Evolutionary conservation across 2,329 filamentous ascomycete genomes (phyloP), one percentile per base, ranked within the genome.

Genomic region (Pleoardoris graminearum): DNA sequence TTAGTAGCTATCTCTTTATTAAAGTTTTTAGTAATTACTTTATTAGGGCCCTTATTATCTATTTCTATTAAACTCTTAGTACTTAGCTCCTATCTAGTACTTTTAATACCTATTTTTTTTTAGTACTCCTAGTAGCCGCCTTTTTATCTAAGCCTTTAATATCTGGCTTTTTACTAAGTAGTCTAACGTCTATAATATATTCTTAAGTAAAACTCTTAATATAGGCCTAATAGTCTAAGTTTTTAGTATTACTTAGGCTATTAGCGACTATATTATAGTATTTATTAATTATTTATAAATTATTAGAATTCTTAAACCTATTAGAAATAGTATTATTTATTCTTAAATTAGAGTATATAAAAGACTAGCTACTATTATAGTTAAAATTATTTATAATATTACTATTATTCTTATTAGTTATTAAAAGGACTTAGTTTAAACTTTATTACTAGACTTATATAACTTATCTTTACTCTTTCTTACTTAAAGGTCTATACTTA

Each of bases 291-390:
- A 39, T 39, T 16, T 39, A 16, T 16, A 7, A 39, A 39, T 39
- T 16, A 21, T 39, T 16, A 22, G 37, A 16, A 39, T 39, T 21
- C 37, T 39, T 7, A 22, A 14, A 39, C 19, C 37, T 16, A 39
- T 39, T 16, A 39, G 37, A 39, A 39, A 39, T 39, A 16, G 37
- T 16, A 39, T 16, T 14, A 22, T 22, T 16, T 16, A 39, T 39
- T 16, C 37, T 39, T 16, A 39, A 39, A 39, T 39, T 16, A 39
- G 37, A 16, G 21, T 16, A 52, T 22, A 16, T 16, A 16, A 14
- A 39, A 19, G 37, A 39, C 14, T 22, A 16, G 37, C 19, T 59
- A 75, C 72, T 82, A 62, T 82, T 82, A 44, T 82, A 70, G 25
- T 27, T 27, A 27, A 10, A 10, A 10, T 10, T 10, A 27, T 27